These are phyloP conservation scores for Ustilago tritici DNA, from an alignment of 1,284 basidiomycete genomes.

Conservation along the genomic window DNA sequence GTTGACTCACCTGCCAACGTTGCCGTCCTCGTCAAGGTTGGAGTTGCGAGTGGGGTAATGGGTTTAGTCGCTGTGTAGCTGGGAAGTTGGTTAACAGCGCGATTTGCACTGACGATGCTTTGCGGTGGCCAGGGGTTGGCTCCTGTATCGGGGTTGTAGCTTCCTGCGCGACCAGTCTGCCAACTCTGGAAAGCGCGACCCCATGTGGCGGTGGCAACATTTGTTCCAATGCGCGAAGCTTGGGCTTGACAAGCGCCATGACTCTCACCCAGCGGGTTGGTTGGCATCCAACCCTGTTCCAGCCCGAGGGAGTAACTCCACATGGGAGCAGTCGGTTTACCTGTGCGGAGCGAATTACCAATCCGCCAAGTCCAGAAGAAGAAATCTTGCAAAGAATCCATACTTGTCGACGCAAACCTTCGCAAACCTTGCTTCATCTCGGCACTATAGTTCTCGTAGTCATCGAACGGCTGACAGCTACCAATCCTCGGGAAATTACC, in stretches of 20 bases:
- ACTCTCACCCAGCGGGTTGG: constrained; percentile 39
- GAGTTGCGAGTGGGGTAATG: constrained; percentile 27
- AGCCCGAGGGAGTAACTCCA: constrained; percentile 68
- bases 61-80: constrained; percentile 53
- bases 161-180: constrained; percentile 50
- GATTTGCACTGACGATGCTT: constrained; percentile 36
- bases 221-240: constrained; percentile 20
- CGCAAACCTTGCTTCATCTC: constrained; percentile 38
- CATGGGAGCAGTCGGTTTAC: constrained; percentile 54
- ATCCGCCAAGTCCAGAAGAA: constrained; percentile 86
- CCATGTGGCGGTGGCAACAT: constrained; percentile 37
- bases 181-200: constrained; percentile 41
- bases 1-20: constrained; percentile 32
- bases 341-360: constrained; percentile 53
- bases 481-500: constrained; percentile 52
- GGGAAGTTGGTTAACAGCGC: constrained; percentile 38
- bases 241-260: constrained; percentile 38
- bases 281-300: constrained; percentile 64
- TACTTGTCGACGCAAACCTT: constrained; percentile 49
- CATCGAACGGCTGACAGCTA: constrained; percentile 51
- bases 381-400: constrained; percentile 61
- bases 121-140: constrained; percentile 50
- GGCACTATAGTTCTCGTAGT: constrained; percentile 54
- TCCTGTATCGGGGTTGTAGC: constrained; percentile 37
- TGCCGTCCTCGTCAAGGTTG: constrained; percentile 40